phyloP scores from a whole-genome alignment of 257 asterid species.

The Salvia rosmarinus region DNA sequence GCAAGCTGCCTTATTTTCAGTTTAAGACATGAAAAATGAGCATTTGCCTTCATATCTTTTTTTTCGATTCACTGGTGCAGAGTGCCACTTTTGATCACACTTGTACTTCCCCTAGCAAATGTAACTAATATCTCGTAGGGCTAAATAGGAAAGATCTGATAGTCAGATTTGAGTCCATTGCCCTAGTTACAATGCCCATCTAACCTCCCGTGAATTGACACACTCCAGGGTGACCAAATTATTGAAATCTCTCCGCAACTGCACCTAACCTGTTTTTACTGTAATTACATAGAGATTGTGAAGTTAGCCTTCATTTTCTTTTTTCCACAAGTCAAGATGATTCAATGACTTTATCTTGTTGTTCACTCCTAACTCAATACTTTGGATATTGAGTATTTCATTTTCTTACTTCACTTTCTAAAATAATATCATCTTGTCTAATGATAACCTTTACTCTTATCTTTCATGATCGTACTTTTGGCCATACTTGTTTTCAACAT shows the following conservation, averaged over 20 bases:
- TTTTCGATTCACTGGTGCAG: neutral
- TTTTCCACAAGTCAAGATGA: neutral
- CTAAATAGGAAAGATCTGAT: neutral
- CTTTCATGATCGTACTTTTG: neutral
- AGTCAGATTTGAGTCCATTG: slow-evolving; percentile 6
- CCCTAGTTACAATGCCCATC: slow-evolving; percentile 3
- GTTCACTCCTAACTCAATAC: neutral
- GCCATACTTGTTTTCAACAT: slow-evolving; percentile 11
- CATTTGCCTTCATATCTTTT: too few relatives aligned
- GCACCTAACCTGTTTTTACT: neutral
- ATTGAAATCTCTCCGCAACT: neutral
- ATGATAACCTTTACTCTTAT: neutral
- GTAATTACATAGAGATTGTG: neutral
- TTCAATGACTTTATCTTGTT: neutral
- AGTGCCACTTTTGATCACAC: neutral
- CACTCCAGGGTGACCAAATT: neutral
- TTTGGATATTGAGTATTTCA: neutral
- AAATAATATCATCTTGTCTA: neutral
- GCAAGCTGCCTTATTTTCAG: neutral
- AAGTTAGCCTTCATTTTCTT: too few relatives aligned
- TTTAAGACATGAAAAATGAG: neutral
- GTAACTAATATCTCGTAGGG: too few relatives aligned
- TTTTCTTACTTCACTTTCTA: neutral
- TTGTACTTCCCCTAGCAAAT: too few relatives aligned
- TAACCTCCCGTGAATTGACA: slow-evolving; percentile 6